phyloP scores from a whole-genome alignment of 139 green algal species.

The Chloropicon primus region DNA sequence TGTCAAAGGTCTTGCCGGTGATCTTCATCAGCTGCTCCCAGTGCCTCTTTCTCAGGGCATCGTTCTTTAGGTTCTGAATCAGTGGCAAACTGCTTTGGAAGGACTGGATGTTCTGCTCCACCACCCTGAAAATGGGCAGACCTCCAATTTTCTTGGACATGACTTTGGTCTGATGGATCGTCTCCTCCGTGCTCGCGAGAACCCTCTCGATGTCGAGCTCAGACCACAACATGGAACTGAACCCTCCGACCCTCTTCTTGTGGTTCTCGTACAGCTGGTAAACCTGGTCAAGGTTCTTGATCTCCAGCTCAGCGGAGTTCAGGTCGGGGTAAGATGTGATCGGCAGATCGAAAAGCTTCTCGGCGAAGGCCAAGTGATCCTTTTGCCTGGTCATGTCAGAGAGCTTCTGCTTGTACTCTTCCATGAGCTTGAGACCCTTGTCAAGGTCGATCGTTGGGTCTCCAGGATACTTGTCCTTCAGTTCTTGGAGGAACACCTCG shows the following conservation, averaged over 20 bases:
- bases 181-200: slow-evolving; percentile 41
- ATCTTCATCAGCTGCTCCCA: slow-evolving; percentile 61
- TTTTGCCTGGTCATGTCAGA: slow-evolving; percentile 25
- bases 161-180: slow-evolving; percentile 26
- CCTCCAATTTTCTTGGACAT: slow-evolving; percentile 46
- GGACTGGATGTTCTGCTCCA: slow-evolving; percentile 50
- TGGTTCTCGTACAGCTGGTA: slow-evolving; percentile 63
- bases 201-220: slow-evolving; percentile 66
- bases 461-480: slow-evolving; percentile 21
- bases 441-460: slow-evolving; percentile 19
- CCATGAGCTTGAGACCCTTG: slow-evolving; percentile 17
- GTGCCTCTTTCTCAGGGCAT: slow-evolving; percentile 59
- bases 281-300: slow-evolving; percentile 49
- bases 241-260: slow-evolving; percentile 35
- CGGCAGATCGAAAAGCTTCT: slow-evolving; percentile 73
- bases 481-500: slow-evolving; percentile 7
- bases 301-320: slow-evolving; percentile 31
- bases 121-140: slow-evolving; percentile 44
- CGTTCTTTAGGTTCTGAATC: slow-evolving; percentile 66
- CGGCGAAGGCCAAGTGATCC: slow-evolving; percentile 57
- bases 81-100: slow-evolving; percentile 68
- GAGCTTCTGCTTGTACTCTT: slow-evolving; percentile 27
- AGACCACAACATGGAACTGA: slow-evolving; percentile 51
- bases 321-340: slow-evolving; percentile 59
- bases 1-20: slow-evolving; percentile 56